Base-by-base conservation (phyloP, 768 basidiomycete species). In the Neoboletus brunneissimus region DNA sequence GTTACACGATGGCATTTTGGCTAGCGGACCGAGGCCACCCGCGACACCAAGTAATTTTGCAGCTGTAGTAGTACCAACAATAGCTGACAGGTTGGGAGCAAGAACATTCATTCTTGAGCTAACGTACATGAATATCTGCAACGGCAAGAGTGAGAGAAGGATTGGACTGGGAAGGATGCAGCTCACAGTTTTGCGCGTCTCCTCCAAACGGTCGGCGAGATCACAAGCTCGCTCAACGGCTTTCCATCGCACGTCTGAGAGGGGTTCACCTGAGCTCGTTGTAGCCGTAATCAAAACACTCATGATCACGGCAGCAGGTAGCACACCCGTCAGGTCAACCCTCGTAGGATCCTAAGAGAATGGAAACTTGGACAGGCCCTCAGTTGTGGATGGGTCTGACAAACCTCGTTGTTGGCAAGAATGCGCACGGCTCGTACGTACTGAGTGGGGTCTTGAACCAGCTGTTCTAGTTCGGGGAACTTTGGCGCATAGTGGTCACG, bases 61-160 rank as follows among this genome's bases (percentile, higher is more conserved):
- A 53, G 97, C 97, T 80, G 94, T 96, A 65, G 91, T 94, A 56
- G 97, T 97, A 73, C 97, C 96, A 77, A 98, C 92, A 75, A 99
- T 97, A 73, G 91, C 89, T 67, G 94, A 96, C 70, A 99, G 85
- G 74, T 99, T 99, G 67, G 97, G 97, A 64, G 97, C 96, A 68
- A 99, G 88, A 55, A 94, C 84, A 77, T 93, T 92, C 93, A 99
- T 98, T 77, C 97, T 85, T 66, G 93, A 96, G 80, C 95, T 96
- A 73, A 99, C 97, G 82, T 98, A 99, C 80, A 91, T 88, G 76
- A 98, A 96, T 66, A 98, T 99, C 90, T 95, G 67, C 2, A 54
- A 44, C 6, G 38, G 32, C 48, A 38, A n/a, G 3, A 20, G 49
- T 44, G 35, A 53, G 59, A 40, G 38, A 61, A 43, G 48, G 8